Evolutionary conservation across 2,329 filamentous ascomycete genomes (phyloP).

Genomic region (Aspergillus bombycis): DNA sequence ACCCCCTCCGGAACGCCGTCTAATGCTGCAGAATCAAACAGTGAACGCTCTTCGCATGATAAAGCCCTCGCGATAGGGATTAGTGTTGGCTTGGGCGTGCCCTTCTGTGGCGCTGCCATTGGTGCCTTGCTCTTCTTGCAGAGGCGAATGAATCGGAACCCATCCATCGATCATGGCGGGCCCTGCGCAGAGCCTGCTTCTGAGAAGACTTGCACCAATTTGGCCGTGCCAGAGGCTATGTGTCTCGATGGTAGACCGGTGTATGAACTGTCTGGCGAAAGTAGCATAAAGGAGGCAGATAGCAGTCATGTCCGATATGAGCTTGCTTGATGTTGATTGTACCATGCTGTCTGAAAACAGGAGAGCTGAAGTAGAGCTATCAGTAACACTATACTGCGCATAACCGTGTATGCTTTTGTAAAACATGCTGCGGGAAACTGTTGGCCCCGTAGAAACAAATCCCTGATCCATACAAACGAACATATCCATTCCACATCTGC

Average conservation of each 20-base stretch:
- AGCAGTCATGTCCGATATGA: not conserved
- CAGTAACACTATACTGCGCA: accelerated
- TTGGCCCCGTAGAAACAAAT: too few relatives aligned
- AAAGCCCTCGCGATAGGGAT: not conserved
- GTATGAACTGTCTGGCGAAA: not conserved
- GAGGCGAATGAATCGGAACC: not conserved
- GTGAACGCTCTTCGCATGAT: not conserved
- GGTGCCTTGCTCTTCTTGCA: not conserved
- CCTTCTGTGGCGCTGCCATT: not conserved
- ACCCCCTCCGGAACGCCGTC: not conserved
- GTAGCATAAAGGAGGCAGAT: not conserved
- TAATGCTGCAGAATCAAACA: not conserved
- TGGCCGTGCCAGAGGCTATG: not conserved
- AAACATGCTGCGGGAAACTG: too few relatives aligned
- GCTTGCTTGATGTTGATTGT: not conserved
- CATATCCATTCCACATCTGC: too few relatives aligned
- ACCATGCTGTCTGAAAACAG: too few relatives aligned
- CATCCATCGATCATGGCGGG: not conserved
- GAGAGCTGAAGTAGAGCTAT: not conserved
- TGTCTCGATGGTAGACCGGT: not conserved
- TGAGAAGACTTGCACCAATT: not conserved
- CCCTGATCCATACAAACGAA: too few relatives aligned
- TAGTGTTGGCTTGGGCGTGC: not conserved
- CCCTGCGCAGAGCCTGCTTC: not conserved
- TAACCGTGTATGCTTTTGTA: too few relatives aligned